Conservation (phyloP, 805 yeast species). For the Monosporozyma aerobia region DNA sequence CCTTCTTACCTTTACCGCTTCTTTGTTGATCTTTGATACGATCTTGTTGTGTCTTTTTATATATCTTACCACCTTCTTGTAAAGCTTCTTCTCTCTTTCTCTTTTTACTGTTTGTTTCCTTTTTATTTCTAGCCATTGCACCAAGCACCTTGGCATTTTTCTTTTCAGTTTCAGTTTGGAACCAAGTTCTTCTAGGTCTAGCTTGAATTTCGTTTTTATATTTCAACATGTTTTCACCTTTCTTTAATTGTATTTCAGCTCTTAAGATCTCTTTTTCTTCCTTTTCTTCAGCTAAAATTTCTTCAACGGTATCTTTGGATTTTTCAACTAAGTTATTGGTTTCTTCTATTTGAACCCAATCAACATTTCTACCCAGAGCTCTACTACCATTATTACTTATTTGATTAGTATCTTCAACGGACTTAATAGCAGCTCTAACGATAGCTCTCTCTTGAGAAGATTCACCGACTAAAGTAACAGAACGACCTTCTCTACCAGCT, state of each 20-base stretch:
- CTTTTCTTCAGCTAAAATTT: slow-evolving; percentile 80
- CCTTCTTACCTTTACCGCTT: slow-evolving; percentile 28
- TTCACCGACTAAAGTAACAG: slow-evolving; percentile 92
- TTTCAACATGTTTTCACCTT: slow-evolving; percentile 75
- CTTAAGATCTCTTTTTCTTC: slow-evolving; percentile 74
- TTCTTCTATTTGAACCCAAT: slow-evolving; percentile 76
- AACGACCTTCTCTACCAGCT: slow-evolving; percentile 94
- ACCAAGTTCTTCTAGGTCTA: slow-evolving; percentile 96
- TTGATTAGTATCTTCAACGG: slow-evolving; percentile 38
- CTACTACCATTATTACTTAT: slow-evolving; percentile 31
- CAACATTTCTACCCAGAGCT: slow-evolving; percentile 83
- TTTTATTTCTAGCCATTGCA: slow-evolving; percentile 42
- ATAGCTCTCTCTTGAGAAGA: slow-evolving; percentile 75
- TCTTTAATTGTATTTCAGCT: slow-evolving; percentile 85
- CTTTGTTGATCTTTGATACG: slow-evolving; percentile 45
- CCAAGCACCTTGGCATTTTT: slow-evolving; percentile 30
- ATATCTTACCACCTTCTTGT: slow-evolving; percentile 47
- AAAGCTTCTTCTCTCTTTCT: slow-evolving; percentile 61
- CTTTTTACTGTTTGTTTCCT: slow-evolving; percentile 50
- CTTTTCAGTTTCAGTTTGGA: slow-evolving; percentile 48
- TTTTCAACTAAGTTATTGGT: slow-evolving; percentile 51
- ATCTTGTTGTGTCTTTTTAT: slow-evolving; percentile 74
- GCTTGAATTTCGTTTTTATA: slow-evolving; percentile 76
- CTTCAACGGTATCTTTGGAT: slow-evolving; percentile 55
- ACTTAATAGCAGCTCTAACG: slow-evolving; percentile 82